Percentiles rank a stretch among this genome's conserved stretches.
These are phyloP conservation scores for Fusarium incarnatum DNA, from an alignment of 2,329 filamentous ascomycete genomes.

Conservation along the genomic window DNA sequence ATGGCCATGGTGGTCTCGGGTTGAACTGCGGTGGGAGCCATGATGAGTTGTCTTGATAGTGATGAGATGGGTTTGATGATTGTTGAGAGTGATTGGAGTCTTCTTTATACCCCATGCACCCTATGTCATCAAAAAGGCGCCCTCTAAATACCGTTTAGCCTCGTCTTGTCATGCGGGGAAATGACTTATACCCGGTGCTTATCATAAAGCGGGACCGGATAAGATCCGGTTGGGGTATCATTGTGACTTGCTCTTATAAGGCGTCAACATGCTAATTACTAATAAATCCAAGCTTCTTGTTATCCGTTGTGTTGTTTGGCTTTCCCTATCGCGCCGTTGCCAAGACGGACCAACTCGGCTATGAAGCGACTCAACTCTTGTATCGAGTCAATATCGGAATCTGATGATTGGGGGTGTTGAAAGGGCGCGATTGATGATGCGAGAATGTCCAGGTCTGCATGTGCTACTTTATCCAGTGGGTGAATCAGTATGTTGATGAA, in stretches of 20 bases:
- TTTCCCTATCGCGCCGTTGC: neutral
- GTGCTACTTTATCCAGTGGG: neutral
- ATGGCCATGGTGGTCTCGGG: neutral
- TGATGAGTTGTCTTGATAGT: neutral
- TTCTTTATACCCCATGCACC: neutral
- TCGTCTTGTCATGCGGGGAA: constrained; percentile 5
- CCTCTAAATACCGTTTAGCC: constrained; percentile 23
- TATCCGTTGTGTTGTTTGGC: neutral
- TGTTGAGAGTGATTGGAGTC: neutral
- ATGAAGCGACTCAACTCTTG: neutral
- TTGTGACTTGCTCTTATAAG: neutral
- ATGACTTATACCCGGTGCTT: constrained; percentile 1
- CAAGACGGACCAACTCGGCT: neutral
- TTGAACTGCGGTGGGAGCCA: neutral
- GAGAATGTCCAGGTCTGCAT: neutral
- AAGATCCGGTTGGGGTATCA: neutral
- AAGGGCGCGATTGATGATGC: neutral
- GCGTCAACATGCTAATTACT: neutral
- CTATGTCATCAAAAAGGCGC: constrained; percentile 13
- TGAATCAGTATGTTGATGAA: constrained; percentile 4
- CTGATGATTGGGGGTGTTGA: neutral
- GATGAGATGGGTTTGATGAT: neutral
- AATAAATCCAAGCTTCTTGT: no score
- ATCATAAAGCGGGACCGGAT: constrained; percentile 25
- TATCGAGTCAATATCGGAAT: neutral